Base-by-base conservation (phyloP, 345 rosid genomes). In the Physaria fendleri region DNA sequence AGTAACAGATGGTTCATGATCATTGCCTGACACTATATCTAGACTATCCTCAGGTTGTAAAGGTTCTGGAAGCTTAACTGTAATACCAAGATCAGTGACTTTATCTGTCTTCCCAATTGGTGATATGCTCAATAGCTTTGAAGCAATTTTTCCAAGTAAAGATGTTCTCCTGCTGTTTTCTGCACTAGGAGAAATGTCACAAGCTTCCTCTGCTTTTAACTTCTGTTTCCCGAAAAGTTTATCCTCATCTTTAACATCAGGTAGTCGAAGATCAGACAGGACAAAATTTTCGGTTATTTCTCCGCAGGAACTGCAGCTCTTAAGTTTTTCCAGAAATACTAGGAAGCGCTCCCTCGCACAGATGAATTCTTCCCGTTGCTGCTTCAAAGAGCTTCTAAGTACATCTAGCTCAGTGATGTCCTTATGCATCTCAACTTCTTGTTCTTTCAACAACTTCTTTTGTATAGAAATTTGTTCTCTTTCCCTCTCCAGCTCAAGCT, bases 371-470 rank as follows among this genome's bases (percentile, higher is more conserved):
- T 80, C 77, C 53, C 87, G 74, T 42, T 79, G 87, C 18, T 67
- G 74, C 55, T 76, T 74, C 66, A 88, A 78, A 64, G 71, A 82
- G 56, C 65, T 64, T 69, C 87, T 85, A 56, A 85, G 78, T 42
- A 33, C 49, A 51, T 71, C 81, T 60, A 91, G 82, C 70, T 82
- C 85, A 61, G 69, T 57, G 50, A 85, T 82, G 72, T 88, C 95
- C 61, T 78, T 79, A 14, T 29, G 78, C 65, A 88, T 71, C 57
- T 80, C 88, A 64, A 54, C 65, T 57, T 78, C 88, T 52, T 88
- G 84, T 30, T 67, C 74, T 39, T 69, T 68, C 54, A 87, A 76
- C 66, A 66, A 55, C 62, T 79, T 73, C 72, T 78, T 83, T 59
- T 81, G 66, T 47, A 64, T 11, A 56, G 68, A 72, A 62, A 80